Conservation (phyloP, 2,329 filamentous ascomycete species). For the Cladosporium sp. region DNA sequence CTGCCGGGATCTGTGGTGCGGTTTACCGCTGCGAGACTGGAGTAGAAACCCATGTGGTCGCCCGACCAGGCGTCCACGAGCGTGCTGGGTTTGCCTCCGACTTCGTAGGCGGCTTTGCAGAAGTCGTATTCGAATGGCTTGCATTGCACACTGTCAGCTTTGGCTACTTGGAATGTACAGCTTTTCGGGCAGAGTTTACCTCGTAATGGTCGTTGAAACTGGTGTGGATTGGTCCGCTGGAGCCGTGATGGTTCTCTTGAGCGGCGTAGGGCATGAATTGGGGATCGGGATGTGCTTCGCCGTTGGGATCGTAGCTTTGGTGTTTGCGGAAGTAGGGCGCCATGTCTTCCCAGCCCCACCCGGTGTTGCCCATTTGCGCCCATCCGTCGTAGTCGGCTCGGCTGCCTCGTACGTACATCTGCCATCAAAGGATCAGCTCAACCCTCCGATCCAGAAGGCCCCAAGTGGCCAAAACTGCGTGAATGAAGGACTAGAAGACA, state of each 20-base stretch:
- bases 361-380: conserved; percentile 24
- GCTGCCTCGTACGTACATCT: conserved; percentile 31
- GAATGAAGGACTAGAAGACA: no score
- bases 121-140: conserved; percentile 35
- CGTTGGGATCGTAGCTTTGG: conserved; percentile 25
- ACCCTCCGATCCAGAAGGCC: no score
- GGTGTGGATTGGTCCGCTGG: conserved; percentile 25
- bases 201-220: conserved; percentile 33
- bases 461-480: no score
- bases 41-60: conserved; percentile 32
- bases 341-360: conserved; percentile 28
- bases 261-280: conserved; percentile 27
- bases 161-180: background rate
- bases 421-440: background rate
- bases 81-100: conserved; percentile 27
- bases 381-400: conserved; percentile 34
- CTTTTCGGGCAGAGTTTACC: background rate
- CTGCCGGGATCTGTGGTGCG: conserved; percentile 27
- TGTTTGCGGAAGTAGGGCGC: conserved; percentile 33
- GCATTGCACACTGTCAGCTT: conserved; percentile 8
- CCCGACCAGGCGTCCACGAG: conserved; percentile 30
- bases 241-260: conserved; percentile 24
- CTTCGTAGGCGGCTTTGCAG: conserved; percentile 31
- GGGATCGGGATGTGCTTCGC: conserved; percentile 19
- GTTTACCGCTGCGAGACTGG: conserved; percentile 29